Evolutionary conservation across 176 grass and related monocot genomes (phyloP), one percentile per base, ranked within the genome.

Genomic region (Bonia amplexicaulis): DNA sequence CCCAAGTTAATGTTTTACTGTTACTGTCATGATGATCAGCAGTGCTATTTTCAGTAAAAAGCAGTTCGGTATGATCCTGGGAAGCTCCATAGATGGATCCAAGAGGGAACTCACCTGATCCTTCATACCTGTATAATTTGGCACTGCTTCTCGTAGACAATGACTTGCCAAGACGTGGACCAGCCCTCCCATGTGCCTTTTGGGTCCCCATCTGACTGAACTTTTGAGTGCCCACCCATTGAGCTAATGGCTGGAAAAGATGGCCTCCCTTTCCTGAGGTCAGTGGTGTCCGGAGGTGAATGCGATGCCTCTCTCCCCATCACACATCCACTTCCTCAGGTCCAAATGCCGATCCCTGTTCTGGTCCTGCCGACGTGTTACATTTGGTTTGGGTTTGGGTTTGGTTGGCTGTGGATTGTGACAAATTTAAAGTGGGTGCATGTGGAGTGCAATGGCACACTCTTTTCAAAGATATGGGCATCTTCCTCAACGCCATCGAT

Each of bases 401-500:
- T 61, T 54, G 49, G 42, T 49, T 53, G 46, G 72, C 17, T 7
- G 51, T 61, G 74, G 77, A 84, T 74, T 33, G 52, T 29, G 82
- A 91, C 71, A 25, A 77, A 41, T 73, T 80, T 67, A 22, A 90
- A 86, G 89, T 94, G 77, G 73, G 58, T 85, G 62, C 73, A 78
- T 41, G 88, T 76, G 85, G 60, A 71, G 46, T 54, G 71, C 52
- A 83, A 47, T 54, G 66, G 57, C 83, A 12, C 27, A 39, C 46
- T 77, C 62, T 82, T 79, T 72, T 86, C 82, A 64, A 72, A 76
- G 68, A 78, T 82, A 77, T 84, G 89, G 52, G 53, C 81, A 76
- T 73, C 85, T 68, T 80, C n/a, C 65, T 51, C 78, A 9, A 23
- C 37, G 42, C 66, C 73, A 23, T 23, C 72, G 33, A 45, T 85